These are phyloP conservation scores for Grosmannia penicillata DNA, from an alignment of 2,329 filamentous ascomycete species.

Conservation along the genomic window DNA sequence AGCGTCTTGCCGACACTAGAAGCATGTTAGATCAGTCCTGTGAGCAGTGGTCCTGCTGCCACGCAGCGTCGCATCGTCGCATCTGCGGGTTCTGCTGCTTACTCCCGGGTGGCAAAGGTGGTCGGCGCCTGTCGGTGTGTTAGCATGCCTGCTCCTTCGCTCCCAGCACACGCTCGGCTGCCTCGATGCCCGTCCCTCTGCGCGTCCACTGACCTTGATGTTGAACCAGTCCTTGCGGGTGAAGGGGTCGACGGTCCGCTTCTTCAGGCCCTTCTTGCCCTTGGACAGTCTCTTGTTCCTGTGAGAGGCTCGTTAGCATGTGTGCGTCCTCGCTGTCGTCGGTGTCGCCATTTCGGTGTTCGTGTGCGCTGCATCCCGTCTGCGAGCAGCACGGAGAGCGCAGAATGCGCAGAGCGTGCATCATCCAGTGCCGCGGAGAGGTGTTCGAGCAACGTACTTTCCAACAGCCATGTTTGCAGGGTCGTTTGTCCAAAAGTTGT, in stretches of 20 bases:
- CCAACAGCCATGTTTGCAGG: conserved; percentile 45
- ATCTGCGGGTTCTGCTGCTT: conserved; percentile 27
- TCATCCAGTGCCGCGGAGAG: not conserved
- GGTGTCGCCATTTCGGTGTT: not conserved
- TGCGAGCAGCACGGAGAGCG: too few species aligned
- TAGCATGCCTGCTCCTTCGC: not conserved
- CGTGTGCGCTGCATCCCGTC: not conserved
- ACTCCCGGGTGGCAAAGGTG: conserved; percentile 94
- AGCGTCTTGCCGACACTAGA: conserved; percentile 96
- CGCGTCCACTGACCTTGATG: conserved; percentile 56
- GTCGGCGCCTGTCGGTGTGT: conserved; percentile 56
- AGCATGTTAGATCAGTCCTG: conserved; percentile 7
- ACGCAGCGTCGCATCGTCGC: too few species aligned
- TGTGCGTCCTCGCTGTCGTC: not conserved
- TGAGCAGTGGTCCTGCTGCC: too few species aligned
- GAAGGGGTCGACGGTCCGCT: conserved; percentile 97
- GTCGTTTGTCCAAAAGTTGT: conserved; percentile 24
- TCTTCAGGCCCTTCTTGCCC: conserved; percentile 99
- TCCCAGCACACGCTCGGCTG: too few species aligned
- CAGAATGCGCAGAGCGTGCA: too few species aligned
- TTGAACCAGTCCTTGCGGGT: conserved; percentile 98
- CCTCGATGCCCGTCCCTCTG: too few species aligned
- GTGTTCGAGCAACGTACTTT: conserved; percentile 29
- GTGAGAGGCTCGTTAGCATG: conserved; percentile 7
- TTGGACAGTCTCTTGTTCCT: conserved; percentile 99